Base-by-base conservation (phyloP, 345 rosid genomes). In the Corchorus capsularis region DNA sequence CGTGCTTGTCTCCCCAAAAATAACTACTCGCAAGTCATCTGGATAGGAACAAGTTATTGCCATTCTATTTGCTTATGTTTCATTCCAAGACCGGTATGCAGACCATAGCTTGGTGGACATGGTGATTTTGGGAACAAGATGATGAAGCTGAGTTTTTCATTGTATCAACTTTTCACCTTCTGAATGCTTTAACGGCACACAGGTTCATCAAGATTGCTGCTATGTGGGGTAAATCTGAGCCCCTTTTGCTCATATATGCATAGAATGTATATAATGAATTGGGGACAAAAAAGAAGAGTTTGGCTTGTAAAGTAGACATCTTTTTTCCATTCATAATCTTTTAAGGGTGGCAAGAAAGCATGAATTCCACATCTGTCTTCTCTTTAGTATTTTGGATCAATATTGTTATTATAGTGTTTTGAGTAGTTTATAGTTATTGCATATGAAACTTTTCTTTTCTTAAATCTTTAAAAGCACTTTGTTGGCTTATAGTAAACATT, bases 1-100 rank as follows among this genome's bases (percentile, higher is more conserved):
- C 0, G 90, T 83, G 72, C 89, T 85, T 2, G 76, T 85, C 79
- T 79, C 86, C 75, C 83, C 82, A 1, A 80, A 78, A 67, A 43
- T 22, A 45, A 52, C 68, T 8, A 35, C 62, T 32, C 82, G 83
- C 32, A 52, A 77, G 12, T 71, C 79, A 53, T 85, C 89, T 52
- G 80, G 91, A 75, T 85, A 85, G 80, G 68, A 3, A 14, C 35
- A 39, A 53, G 57, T 27, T 56, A 19, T 14, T 63, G 37, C 10
- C 50, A 27, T 46, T 67, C 34, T 49, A 43, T 72, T 61, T 22
- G 49, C 59, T 32, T 70, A 45, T 49, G 22, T 69, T 75, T 55
- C 27, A 16, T 39, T 73, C 67, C 50, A 37, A 65, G 62, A 32
- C 50, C 50, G 53, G 64, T 52, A 67, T 72, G 79, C 80, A 78